Conservation (phyloP, 306 rosid genomes). For the Benincasa hispida region DNA sequence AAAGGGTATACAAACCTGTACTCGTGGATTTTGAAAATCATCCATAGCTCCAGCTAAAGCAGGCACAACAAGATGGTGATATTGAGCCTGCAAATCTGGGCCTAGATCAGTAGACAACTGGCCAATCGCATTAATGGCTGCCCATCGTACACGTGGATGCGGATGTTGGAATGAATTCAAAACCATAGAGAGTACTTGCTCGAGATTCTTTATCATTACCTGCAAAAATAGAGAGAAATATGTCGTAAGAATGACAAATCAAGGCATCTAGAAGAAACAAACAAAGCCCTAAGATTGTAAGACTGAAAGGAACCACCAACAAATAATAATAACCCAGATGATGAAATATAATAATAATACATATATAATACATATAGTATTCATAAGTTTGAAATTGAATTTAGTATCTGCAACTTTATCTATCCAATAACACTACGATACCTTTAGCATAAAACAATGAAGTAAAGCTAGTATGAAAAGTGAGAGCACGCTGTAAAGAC, state of each 20-base stretch:
- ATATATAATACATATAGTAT: neutral
- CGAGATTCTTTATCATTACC: slow-evolving; percentile 92
- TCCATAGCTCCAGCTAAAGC: slow-evolving; percentile 92
- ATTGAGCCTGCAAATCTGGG: slow-evolving; percentile 85
- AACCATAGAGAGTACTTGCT: slow-evolving; percentile 96
- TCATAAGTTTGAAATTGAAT: neutral
- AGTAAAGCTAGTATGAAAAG: neutral
- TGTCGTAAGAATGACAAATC: neutral
- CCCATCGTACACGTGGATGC: slow-evolving; percentile 98
- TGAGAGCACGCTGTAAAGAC: neutral
- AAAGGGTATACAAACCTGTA: slow-evolving; percentile 45
- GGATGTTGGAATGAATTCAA: slow-evolving; percentile 85
- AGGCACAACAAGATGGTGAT: slow-evolving; percentile 79
- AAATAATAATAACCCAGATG: neutral
- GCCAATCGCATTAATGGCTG: slow-evolving; percentile 96
- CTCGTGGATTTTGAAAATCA: slow-evolving; percentile 94
- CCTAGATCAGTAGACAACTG: slow-evolving; percentile 96
- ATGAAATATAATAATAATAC: neutral
- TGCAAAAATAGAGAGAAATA: slow-evolving; percentile 11
- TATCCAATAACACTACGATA: neutral
- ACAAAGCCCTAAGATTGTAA: neutral
- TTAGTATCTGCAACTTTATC: neutral
- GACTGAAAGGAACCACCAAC: neutral
- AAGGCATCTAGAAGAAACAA: neutral
- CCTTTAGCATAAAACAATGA: neutral